These are phyloP conservation scores for Amanita polypyramis DNA, from an alignment of 768 basidiomycete species.

Conservation along the genomic window DNA sequence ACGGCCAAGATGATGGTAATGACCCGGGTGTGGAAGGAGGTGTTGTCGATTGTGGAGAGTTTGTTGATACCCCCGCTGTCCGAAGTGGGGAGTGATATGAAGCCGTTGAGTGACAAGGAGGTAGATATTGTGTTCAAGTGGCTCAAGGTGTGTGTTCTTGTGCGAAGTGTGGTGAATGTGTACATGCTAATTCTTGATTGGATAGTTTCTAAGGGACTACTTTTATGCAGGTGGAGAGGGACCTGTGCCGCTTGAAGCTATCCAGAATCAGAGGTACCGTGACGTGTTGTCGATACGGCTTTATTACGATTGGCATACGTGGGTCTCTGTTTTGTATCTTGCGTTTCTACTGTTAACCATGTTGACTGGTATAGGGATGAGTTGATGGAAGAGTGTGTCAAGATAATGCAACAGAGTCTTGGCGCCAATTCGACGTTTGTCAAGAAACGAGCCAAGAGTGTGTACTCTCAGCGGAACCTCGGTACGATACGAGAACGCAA, in stretches of 20 bases:
- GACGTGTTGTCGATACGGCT: constrained; percentile 83
- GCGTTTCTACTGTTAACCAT: constrained; percentile 3
- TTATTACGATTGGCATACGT: constrained; percentile 97
- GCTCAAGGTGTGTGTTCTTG: constrained; percentile 58
- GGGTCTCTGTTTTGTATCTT: constrained; percentile 16
- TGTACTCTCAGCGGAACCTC: constrained; percentile 86
- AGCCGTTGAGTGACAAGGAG: constrained; percentile 88
- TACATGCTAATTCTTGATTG: background rate
- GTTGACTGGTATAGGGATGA: constrained; percentile 42
- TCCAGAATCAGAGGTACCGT: constrained; percentile 93
- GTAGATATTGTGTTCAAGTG: constrained; percentile 99
- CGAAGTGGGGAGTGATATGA: constrained; percentile 81
- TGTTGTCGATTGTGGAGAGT: constrained; percentile 75
- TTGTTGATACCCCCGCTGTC: constrained; percentile 87
- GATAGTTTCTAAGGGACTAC: constrained; percentile 85
- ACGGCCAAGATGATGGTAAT: constrained; percentile 87
- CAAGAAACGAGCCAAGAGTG: constrained; percentile 87
- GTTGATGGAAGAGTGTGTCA: constrained; percentile 90
- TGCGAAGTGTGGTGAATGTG: background rate
- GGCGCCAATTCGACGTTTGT: constrained; percentile 54
- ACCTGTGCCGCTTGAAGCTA: constrained; percentile 70
- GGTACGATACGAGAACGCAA: constrained; percentile 94
- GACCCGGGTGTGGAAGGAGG: constrained; percentile 93
- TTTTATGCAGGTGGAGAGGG: constrained; percentile 94
- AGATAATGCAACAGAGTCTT: constrained; percentile 86